phyloP scores from a whole-genome alignment of 192 early-diverging fungal species.

The Rhizoclosmatium sp. region DNA sequence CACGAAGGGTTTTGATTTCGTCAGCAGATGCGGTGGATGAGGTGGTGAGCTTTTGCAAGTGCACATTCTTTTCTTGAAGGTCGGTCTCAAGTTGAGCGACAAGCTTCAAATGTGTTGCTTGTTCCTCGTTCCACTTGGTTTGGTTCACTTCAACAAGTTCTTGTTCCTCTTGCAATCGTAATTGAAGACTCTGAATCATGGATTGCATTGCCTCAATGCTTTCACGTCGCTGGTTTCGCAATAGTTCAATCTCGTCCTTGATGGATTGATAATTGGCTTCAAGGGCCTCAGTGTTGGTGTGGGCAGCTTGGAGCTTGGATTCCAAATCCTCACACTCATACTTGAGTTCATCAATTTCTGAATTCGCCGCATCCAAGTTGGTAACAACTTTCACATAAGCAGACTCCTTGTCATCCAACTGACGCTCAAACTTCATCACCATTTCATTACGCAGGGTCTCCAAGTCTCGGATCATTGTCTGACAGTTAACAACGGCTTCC shows the following conservation, averaged over 20 bases:
- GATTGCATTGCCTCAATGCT: constrained; percentile 34
- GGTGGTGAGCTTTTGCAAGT: constrained; percentile 16
- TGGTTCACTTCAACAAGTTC: constrained; percentile 22
- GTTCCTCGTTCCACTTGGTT: constrained; percentile 24
- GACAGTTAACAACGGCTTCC: constrained; percentile 26
- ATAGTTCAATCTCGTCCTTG: constrained; percentile 30
- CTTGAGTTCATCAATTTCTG: constrained; percentile 26
- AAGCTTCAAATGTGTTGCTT: constrained; percentile 7
- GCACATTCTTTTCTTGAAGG: constrained; percentile 23
- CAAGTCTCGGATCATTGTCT: constrained; percentile 35
- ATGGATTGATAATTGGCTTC: constrained; percentile 32
- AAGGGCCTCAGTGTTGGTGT: constrained; percentile 1
- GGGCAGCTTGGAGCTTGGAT: background rate
- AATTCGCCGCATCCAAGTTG: constrained; percentile 17
- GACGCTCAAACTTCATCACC: constrained; percentile 26
- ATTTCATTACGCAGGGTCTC: constrained; percentile 30
- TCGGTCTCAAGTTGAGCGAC: constrained; percentile 24
- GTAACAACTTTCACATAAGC: constrained; percentile 1
- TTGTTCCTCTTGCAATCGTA: constrained; percentile 35
- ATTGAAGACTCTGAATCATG: constrained; percentile 28
- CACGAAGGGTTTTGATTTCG: background rate
- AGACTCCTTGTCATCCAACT: constrained; percentile 30
- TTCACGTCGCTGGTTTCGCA: constrained; percentile 34
- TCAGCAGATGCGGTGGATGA: constrained; percentile 12
- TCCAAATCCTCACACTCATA: constrained; percentile 28